Percentiles rank a stretch among this genome's conserved stretches.
These are phyloP conservation scores for Penicillium coprophilum DNA, from an alignment of 495 filamentous ascomycete species.

Conservation along the genomic window DNA sequence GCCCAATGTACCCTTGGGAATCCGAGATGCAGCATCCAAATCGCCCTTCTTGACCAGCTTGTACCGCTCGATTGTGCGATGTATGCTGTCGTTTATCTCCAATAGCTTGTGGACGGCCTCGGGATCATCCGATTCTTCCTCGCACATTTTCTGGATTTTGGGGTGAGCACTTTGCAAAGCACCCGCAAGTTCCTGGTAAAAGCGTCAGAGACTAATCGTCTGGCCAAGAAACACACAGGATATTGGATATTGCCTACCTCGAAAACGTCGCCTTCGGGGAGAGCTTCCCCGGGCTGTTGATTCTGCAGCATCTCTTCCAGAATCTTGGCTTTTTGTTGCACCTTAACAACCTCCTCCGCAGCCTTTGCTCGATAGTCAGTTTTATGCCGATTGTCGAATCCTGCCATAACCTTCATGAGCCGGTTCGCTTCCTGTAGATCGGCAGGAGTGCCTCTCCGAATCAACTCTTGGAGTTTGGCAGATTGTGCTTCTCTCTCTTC, in stretches of 20 bases:
- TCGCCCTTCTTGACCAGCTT: conserved; percentile 93
- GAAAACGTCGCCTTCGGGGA: conserved; percentile 89
- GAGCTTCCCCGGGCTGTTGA: conserved; percentile 75
- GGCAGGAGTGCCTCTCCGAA: conserved; percentile 84
- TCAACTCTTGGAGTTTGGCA: conserved; percentile 94
- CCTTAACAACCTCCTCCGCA: conserved; percentile 88
- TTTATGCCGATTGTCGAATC: conserved; percentile 90
- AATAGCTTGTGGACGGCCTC: conserved; percentile 94
- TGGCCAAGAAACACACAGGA: neutral
- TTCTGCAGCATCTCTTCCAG: conserved; percentile 90
- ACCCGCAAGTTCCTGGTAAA: conserved; percentile 74
- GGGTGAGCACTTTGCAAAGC: conserved; percentile 91
- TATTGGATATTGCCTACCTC: conserved; percentile 52
- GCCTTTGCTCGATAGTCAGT: conserved; percentile 98
- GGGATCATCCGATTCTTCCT: conserved; percentile 94
- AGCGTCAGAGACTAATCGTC: conserved; percentile 10
- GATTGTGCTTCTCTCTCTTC: conserved; percentile 93
- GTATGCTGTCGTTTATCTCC: conserved; percentile 98
- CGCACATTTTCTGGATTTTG: conserved; percentile 99
- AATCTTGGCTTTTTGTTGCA: conserved; percentile 87
- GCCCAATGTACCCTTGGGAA: conserved; percentile 79
- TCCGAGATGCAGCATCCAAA: conserved; percentile 78
- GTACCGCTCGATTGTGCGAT: conserved; percentile 92
- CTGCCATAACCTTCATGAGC: conserved; percentile 98
- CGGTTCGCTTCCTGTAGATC: conserved; percentile 95